phyloP scores from a whole-genome alignment of 331 rosid species.

The Saraca asoca region DNA sequence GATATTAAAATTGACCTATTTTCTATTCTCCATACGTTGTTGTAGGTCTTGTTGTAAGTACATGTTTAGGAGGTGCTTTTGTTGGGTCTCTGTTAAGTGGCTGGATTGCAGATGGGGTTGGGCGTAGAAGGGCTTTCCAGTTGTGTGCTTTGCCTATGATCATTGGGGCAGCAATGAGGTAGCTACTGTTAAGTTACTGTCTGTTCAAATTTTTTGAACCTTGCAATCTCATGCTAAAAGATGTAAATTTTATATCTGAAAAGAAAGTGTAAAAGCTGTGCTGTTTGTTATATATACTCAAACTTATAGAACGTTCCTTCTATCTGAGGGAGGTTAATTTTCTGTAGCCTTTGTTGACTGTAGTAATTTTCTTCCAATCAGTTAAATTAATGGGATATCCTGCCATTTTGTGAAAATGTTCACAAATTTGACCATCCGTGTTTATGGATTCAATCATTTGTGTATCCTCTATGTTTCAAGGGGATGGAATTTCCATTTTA shows the following conservation, averaged over 20 bases:
- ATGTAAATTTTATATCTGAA: slow-evolving; percentile 14
- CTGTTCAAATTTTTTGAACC: slow-evolving; percentile 25
- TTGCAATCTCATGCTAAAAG: slow-evolving; percentile 16
- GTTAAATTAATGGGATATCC: neutral
- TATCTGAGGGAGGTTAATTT: too few relatives aligned
- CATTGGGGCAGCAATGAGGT: slow-evolving; percentile 82
- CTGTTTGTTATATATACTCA: neutral
- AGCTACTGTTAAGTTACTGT: slow-evolving; percentile 27
- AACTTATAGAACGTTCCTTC: too few relatives aligned
- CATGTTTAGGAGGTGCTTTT: slow-evolving; percentile 84
- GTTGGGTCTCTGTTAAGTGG: slow-evolving; percentile 79
- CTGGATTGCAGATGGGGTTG: slow-evolving; percentile 80
- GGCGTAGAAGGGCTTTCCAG: slow-evolving; percentile 84
- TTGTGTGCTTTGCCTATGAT: slow-evolving; percentile 87
- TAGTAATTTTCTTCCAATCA: neutral
- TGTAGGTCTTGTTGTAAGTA: slow-evolving; percentile 89
- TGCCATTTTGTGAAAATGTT: slow-evolving; percentile 5
- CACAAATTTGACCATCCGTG: slow-evolving; percentile 7
- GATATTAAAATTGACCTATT: slow-evolving; percentile 20
- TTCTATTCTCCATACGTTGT: slow-evolving; percentile 36
- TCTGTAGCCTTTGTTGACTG: too few relatives aligned
- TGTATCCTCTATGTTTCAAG: neutral
- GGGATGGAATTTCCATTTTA: too few relatives aligned
- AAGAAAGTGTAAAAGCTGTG: slow-evolving; percentile 25
- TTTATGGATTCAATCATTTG: neutral